Evolutionary conservation across 2,329 filamentous ascomycete species (phyloP), one percentile per base, ranked within the genome.

Genomic region (Diaporthe humulicola): DNA sequence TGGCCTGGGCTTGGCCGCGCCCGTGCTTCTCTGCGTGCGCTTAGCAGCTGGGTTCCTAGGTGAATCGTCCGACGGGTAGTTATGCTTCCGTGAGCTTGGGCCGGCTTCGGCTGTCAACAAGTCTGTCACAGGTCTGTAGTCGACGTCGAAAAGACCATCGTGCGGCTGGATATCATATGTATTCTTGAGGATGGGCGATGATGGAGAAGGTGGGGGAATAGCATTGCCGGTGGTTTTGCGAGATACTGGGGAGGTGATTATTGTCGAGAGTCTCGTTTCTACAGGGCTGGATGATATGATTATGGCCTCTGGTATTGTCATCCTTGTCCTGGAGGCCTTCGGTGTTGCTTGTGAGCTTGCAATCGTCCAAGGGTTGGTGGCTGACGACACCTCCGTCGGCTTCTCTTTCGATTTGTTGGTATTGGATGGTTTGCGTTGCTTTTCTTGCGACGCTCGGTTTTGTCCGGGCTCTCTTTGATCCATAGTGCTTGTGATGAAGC

Each of bases 281-380:
- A 52, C 70, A 6, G 81, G 81, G 71, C 81, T 82, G 54, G 81
- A 82, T 22, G 78, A 78, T 75, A 81, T 78, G 72, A 80, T 9
- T 69, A 81, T 81, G 17, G 79, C 75, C 40, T 79, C 76, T 38
- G 73, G 12, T 45, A 48, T 17, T 36, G 50, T 56, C 14, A 67
- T 28, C 54, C 52, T 48, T 15, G 74, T 64, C 58, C 77, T 79
- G 54, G 77, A 66, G 30, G 74, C 77, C 76, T 78, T 83, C 56
- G 81, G 78, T 77, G 78, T 84, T 71, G 56, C 75, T 77, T 84
- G 83, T 81, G 82, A 84, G 81, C 82, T 78, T 42, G 84, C 81
- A 52, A 86, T 81, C 15, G 83, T 84, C 85, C 84, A 86, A 10
- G 85, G 84, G 75, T 85, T 85, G 72, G 81, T 76, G 10, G 66